Evolutionary conservation across 345 rosid genomes (phyloP).

Genomic region (Laguncularia racemosa): DNA sequence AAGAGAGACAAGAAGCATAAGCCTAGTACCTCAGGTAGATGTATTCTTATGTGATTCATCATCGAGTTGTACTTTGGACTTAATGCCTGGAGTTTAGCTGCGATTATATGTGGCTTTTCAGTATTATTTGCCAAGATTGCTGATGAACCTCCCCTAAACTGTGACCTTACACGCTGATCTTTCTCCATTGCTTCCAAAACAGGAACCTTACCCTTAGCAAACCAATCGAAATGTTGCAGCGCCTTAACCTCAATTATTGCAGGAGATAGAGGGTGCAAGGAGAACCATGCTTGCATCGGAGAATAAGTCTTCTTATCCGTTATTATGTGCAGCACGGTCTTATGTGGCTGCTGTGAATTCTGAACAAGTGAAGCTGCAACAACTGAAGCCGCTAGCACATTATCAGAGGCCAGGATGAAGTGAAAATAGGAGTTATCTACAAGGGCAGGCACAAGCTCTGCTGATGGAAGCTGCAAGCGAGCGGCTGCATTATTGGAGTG

Average conservation of each 20-base stretch:
- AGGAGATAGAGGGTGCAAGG: conserved; percentile 73
- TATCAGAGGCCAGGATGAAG: conserved; percentile 84
- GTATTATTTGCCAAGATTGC: conserved; percentile 59
- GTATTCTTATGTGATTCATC: conserved; percentile 91
- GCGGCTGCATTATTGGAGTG: conserved; percentile 92
- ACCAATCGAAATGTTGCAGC: conserved; percentile 95
- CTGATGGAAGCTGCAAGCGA: conserved; percentile 82
- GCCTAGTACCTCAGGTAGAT: conserved; percentile 75
- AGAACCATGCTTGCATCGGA: conserved; percentile 99
- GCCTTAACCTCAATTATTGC: conserved; percentile 91
- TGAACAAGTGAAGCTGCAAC: conserved; percentile 69
- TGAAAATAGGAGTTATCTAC: conserved; percentile 79
- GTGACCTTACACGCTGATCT: conserved; percentile 76
- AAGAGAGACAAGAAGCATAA: neutral
- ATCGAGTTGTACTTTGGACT: conserved; percentile 92
- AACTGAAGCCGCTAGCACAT: conserved; percentile 85
- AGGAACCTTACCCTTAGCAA: conserved; percentile 87
- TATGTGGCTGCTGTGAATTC: conserved; percentile 59
- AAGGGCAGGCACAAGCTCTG: conserved; percentile 77
- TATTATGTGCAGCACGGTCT: conserved; percentile 72
- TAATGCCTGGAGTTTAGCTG: conserved; percentile 88
- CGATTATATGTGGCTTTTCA: conserved; percentile 70
- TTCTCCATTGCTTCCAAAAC: conserved; percentile 98
- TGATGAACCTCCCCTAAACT: conserved; percentile 93
- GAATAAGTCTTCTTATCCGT: conserved; percentile 88